phyloP scores from a whole-genome alignment of 768 basidiomycete genomes.

The Nevesoporus exiguus region DNA sequence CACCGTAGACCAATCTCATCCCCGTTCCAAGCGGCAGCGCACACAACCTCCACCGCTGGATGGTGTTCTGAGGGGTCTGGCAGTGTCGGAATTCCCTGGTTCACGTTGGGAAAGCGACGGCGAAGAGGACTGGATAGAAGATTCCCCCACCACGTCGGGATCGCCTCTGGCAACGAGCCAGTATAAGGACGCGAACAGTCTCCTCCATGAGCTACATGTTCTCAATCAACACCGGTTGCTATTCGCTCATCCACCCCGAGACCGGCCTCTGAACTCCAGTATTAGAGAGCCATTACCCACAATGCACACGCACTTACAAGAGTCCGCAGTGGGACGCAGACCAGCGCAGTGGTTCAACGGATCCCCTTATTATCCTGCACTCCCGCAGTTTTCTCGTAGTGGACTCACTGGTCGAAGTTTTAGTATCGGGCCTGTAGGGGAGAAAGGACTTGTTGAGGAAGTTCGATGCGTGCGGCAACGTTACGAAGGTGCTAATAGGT shows the following conservation, averaged over 20 bases:
- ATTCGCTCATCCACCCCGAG: slow-evolving; percentile 26
- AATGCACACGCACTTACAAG: background rate
- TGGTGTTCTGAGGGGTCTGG: slow-evolving; percentile 50
- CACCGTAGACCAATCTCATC: slow-evolving; percentile 10
- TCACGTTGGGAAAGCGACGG: slow-evolving; percentile 25
- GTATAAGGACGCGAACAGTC: slow-evolving; percentile 61
- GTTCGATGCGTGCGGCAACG: slow-evolving; percentile 47
- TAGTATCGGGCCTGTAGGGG: slow-evolving; percentile 2
- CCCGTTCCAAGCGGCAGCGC: slow-evolving; percentile 53
- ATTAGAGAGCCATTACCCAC: background rate
- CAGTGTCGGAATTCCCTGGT: background rate
- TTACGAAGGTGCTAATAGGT: slow-evolving; percentile 69
- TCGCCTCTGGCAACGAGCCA: slow-evolving; percentile 20
- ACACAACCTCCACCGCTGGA: slow-evolving; percentile 50
- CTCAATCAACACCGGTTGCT: slow-evolving; percentile 62
- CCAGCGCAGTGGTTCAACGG: background rate
- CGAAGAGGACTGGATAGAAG: slow-evolving; percentile 33
- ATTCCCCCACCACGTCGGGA: slow-evolving; percentile 34
- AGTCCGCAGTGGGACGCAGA: background rate
- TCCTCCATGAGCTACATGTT: slow-evolving; percentile 69
- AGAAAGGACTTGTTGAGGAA: slow-evolving; percentile 35
- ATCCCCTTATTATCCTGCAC: slow-evolving; percentile 3
- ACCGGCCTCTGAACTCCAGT: slow-evolving; percentile 4
- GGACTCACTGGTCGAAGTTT: background rate
- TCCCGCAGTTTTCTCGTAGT: background rate